Percentiles rank a stretch among this genome's conserved stretches.
These are phyloP conservation scores for Fusarium veterinarium DNA, from an alignment of 2,329 filamentous ascomycete species.

Conservation along the genomic window DNA sequence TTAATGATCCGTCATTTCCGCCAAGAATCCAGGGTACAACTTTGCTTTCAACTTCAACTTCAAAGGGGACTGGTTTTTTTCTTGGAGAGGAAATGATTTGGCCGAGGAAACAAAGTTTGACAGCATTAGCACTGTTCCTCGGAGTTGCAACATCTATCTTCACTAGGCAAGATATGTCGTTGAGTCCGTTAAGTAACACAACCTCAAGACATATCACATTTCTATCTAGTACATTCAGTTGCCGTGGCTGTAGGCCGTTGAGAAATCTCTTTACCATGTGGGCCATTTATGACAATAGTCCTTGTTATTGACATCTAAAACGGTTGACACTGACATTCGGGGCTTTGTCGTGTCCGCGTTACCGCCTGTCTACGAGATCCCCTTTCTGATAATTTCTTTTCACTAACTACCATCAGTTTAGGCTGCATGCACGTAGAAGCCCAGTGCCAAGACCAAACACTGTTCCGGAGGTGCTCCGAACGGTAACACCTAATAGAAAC, in stretches of 20 bases:
- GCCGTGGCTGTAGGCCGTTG: background rate
- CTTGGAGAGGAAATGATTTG: background rate
- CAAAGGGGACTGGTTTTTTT: background rate
- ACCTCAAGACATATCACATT: background rate
- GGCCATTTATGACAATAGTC: background rate
- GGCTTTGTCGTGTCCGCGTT: background rate
- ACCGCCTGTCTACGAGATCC: background rate
- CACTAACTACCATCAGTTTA: background rate
- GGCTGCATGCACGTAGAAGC: background rate
- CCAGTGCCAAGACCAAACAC: background rate
- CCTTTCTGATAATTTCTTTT: background rate
- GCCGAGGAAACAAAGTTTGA: background rate
- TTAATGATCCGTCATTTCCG: background rate
- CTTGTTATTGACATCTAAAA: background rate
- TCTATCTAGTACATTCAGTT: background rate
- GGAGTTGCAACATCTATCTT: background rate
- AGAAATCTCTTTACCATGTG: slow-evolving; percentile 6
- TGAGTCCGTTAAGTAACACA: background rate
- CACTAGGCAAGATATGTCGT: background rate
- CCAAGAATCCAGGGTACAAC: background rate
- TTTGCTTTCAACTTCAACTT: background rate
- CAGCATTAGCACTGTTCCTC: background rate
- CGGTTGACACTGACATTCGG: background rate
- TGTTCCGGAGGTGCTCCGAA: slow-evolving; percentile 17
- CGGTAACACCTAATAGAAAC: background rate